Percentiles rank a stretch among this genome's conserved stretches.
Evolutionary conservation across 2,329 filamentous ascomycete genomes (phyloP).

Genomic region (Exophiala oligosperma): DNA sequence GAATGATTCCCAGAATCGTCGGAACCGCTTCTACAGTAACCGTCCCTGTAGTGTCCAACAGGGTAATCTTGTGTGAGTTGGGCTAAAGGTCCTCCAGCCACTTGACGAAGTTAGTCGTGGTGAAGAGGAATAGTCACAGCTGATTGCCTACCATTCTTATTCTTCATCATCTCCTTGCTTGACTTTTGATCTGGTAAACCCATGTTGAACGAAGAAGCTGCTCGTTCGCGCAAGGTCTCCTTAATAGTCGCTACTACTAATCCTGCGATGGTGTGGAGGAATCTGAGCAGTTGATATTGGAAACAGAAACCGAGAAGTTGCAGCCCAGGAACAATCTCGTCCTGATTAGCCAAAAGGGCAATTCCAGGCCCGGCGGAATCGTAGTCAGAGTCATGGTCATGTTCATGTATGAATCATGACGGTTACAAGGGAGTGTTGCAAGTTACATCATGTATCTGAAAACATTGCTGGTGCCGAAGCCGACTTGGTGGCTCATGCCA

Average conservation of each 20-base stretch:
- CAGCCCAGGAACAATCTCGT: not conserved
- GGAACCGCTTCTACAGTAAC: conserved; percentile 58
- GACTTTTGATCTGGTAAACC: conserved; percentile 12
- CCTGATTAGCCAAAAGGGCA: not conserved
- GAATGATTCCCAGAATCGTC: conserved; percentile 61
- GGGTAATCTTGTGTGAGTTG: conserved; percentile 59
- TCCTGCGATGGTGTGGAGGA: not conserved
- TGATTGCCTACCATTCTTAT: conserved; percentile 25
- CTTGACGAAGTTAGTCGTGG: conserved; percentile 27
- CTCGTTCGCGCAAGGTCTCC: not conserved
- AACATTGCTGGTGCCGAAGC: not conserved
- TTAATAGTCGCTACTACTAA: not conserved
- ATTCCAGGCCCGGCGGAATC: not conserved
- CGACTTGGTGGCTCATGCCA: not conserved
- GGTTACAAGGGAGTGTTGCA: not conserved
- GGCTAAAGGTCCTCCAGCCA: conserved; percentile 59
- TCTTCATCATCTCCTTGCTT: conserved; percentile 27
- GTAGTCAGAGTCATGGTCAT: not conserved
- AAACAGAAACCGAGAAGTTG: not conserved
- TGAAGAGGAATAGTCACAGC: not conserved
- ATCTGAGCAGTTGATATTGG: not conserved
- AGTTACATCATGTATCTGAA: not conserved
- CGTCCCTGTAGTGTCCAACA: conserved; percentile 62
- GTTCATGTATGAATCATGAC: not conserved
- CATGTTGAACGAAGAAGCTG: conserved; percentile 7